Conservation (phyloP, 2,329 filamentous ascomycete genomes). For the Colletotrichum sp. region DNA sequence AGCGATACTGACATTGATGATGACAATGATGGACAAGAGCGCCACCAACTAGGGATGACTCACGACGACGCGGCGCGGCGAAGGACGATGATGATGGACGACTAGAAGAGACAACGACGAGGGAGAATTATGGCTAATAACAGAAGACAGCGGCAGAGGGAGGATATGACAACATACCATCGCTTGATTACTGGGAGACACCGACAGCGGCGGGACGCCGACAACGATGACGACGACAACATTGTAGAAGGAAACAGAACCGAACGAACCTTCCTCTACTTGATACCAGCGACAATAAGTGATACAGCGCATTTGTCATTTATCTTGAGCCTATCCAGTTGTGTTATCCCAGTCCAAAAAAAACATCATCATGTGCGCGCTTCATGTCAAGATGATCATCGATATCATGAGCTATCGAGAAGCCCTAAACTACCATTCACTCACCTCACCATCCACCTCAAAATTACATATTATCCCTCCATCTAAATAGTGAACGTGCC, state of each 20-base stretch:
- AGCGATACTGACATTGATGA: not conserved
- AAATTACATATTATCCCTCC: not conserved
- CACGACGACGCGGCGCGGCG: not conserved
- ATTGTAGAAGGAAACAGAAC: not conserved
- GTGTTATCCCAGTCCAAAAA: too few relatives aligned
- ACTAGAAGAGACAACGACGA: not conserved
- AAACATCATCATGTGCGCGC: too few relatives aligned
- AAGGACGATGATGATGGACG: not conserved
- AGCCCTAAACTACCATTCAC: not conserved
- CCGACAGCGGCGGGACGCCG: too few relatives aligned
- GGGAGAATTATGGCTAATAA: too few relatives aligned
- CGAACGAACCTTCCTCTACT: not conserved
- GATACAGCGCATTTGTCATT: not conserved
- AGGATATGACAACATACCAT: too few relatives aligned
- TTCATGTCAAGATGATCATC: not conserved
- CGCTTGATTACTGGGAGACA: too few relatives aligned
- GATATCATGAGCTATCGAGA: not conserved
- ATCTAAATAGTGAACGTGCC: slow-evolving; percentile 32
- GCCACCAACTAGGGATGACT: not conserved
- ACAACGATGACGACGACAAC: not conserved
- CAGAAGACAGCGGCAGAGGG: too few relatives aligned
- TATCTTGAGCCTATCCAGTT: not conserved
- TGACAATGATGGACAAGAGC: not conserved
- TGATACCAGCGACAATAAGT: not conserved
- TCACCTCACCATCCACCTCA: not conserved